A percentile compares a stretch with the other conserved stretches of the same genome.
Evolutionary conservation across 2,329 filamentous ascomycete species (phyloP).

Genomic region (Botrytis sinoallii): DNA sequence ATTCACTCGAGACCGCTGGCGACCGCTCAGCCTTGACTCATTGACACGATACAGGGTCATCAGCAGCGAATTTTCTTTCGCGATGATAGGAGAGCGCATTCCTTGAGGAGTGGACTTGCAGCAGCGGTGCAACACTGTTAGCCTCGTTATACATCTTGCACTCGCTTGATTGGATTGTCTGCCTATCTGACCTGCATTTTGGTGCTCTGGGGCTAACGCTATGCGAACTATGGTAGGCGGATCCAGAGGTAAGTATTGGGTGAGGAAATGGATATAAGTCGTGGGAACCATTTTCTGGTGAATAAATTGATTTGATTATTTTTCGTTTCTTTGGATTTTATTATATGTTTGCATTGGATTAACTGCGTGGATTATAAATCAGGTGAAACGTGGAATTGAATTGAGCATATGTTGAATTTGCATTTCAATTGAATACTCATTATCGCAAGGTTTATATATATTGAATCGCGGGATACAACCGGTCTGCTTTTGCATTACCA

Average conservation of each 20-base stretch:
- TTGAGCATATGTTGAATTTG: neutral
- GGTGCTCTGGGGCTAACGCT: neutral
- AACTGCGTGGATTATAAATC: neutral
- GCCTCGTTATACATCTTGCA: neutral
- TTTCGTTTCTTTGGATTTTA: neutral
- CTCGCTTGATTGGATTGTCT: neutral
- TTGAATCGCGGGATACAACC: neutral
- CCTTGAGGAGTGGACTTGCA: neutral
- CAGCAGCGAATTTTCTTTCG: neutral
- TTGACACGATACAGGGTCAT: neutral
- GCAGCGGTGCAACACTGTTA: neutral
- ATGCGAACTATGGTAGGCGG: neutral
- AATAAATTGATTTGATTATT: neutral
- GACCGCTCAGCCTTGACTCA: constrained; percentile 3
- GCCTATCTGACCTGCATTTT: constrained; percentile 8
- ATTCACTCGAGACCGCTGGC: neutral
- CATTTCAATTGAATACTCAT: neutral
- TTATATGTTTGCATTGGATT: neutral
- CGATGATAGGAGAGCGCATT: neutral
- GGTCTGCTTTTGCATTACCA: neutral
- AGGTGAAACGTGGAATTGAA: neutral
- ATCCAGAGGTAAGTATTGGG: neutral
- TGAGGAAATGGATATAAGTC: neutral
- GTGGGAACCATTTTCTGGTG: neutral
- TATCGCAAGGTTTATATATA: neutral